Evolutionary conservation across 1,284 basidiomycete genomes (phyloP).

Genomic region (Vanrija pseudolonga): DNA sequence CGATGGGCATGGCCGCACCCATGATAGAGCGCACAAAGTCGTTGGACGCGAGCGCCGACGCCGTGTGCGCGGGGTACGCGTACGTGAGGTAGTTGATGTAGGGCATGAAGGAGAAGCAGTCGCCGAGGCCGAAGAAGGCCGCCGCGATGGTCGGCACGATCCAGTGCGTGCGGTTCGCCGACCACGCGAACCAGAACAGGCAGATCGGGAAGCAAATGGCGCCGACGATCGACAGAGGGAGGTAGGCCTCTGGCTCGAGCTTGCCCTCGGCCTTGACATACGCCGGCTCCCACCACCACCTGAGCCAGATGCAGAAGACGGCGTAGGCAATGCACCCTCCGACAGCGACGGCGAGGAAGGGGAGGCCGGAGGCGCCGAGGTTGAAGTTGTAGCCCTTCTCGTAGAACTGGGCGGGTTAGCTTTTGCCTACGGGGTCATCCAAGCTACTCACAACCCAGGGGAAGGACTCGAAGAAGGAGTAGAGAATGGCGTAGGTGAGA

Average conservation of each 20-base stretch:
- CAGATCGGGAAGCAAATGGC: conserved; percentile 41
- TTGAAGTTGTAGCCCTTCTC: conserved; percentile 36
- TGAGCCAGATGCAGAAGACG: conserved; percentile 37
- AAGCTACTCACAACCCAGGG: conserved; percentile 12
- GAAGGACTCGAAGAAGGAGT: conserved; percentile 36
- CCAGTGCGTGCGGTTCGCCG: conserved; percentile 39
- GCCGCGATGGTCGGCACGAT: conserved; percentile 39
- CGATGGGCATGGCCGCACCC: conserved; percentile 45
- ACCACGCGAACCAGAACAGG: conserved; percentile 48
- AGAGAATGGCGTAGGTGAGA: conserved; percentile 38
- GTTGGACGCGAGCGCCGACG: conserved; percentile 43
- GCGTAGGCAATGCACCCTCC: conserved; percentile 15
- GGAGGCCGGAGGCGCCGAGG: conserved; percentile 33
- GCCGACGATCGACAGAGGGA: conserved; percentile 40
- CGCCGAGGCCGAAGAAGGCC: conserved; percentile 37
- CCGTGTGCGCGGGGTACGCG: conserved; percentile 61
- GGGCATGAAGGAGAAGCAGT: conserved; percentile 23
- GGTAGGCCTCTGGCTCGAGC: conserved; percentile 21
- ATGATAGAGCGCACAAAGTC: conserved; percentile 49
- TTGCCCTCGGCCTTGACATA: conserved; percentile 13
- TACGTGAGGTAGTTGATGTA: conserved; percentile 60
- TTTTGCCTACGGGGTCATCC: neutral
- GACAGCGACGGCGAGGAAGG: conserved; percentile 43
- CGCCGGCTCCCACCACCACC: conserved; percentile 35
- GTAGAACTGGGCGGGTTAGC: neutral